phyloP scores from a whole-genome alignment of 768 basidiomycete genomes.

The Phaeotremella fagi region DNA sequence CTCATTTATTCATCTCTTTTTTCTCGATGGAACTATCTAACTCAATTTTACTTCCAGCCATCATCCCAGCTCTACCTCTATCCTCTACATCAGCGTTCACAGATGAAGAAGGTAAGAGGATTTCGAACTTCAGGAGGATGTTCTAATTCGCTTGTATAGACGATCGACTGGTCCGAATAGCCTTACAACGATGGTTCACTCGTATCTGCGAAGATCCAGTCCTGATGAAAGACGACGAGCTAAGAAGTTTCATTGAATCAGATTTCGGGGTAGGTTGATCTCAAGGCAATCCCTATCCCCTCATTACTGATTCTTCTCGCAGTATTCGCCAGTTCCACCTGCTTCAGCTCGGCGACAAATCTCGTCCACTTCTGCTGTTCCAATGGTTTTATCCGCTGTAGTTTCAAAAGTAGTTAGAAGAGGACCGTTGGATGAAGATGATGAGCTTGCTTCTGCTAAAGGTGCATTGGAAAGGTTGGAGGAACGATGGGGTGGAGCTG shows the following conservation, averaged over 20 bases:
- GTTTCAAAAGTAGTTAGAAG: slow-evolving; percentile 50
- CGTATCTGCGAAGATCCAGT: slow-evolving; percentile 89
- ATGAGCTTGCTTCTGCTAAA: slow-evolving; percentile 80
- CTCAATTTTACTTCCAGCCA: slow-evolving; percentile 51
- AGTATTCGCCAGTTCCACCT: slow-evolving; percentile 47
- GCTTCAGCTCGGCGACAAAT: slow-evolving; percentile 20
- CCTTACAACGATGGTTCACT: slow-evolving; percentile 91
- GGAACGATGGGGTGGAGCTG: slow-evolving; percentile 84
- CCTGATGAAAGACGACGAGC: slow-evolving; percentile 80
- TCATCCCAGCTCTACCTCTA: slow-evolving; percentile 91
- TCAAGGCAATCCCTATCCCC: background rate
- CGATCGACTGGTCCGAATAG: slow-evolving; percentile 87
- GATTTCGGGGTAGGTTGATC: slow-evolving; percentile 69
- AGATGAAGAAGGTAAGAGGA: slow-evolving; percentile 71
- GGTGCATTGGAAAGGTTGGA: slow-evolving; percentile 90
- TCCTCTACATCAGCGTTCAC: slow-evolving; percentile 93
- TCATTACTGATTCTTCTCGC: background rate
- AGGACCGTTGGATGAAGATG: slow-evolving; percentile 87
- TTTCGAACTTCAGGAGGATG: slow-evolving; percentile 1
- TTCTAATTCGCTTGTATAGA: slow-evolving; percentile 54
- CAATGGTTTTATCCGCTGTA: slow-evolving; percentile 31
- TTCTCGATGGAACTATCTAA: background rate
- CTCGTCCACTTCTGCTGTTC: slow-evolving; percentile 31
- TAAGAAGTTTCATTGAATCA: slow-evolving; percentile 90
- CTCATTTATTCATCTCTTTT: background rate